Conservation (phyloP, 2,329 filamentous ascomycete species). For the Kalaharituber pfeilii region DNA sequence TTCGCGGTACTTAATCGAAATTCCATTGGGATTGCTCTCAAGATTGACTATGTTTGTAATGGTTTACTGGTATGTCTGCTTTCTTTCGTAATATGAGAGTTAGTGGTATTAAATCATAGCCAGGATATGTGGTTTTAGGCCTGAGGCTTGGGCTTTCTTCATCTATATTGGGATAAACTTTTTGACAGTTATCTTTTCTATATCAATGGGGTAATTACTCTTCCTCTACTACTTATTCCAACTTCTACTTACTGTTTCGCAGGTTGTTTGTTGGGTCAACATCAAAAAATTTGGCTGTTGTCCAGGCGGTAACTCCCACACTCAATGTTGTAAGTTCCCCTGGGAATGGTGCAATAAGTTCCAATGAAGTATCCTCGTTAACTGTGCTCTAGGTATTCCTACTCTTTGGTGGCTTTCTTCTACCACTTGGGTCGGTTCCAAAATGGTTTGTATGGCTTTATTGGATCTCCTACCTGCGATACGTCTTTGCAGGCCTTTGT, state of each 20-base stretch:
- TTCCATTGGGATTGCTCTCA: not conserved
- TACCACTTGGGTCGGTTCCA: not conserved
- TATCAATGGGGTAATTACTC: not conserved
- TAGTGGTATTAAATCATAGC: not conserved
- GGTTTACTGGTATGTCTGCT: not conserved
- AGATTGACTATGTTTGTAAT: conserved; percentile 1
- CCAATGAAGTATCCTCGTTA: not conserved
- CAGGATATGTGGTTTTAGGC: not conserved
- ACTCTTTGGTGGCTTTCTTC: not conserved
- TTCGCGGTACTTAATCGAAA: conserved; percentile 1
- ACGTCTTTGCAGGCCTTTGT: conserved; percentile 88
- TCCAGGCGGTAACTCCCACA: not conserved
- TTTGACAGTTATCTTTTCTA: not conserved
- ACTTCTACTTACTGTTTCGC: not conserved
- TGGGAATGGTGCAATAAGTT: not conserved
- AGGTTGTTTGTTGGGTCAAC: conserved; percentile 2
- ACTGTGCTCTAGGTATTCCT: not conserved
- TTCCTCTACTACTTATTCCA: too few relatives aligned
- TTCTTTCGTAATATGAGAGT: not conserved
- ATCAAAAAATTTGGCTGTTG: not conserved
- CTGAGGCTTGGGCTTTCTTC: not conserved
- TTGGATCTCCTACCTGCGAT: conserved; percentile 73
- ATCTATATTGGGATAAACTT: not conserved
- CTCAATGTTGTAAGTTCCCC: conserved; percentile 1
- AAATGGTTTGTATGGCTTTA: conserved; percentile 25